Evolutionary conservation across 2,329 filamentous ascomycete genomes (phyloP), one percentile per base, ranked within the genome.

Genomic region (Septoria linicola): DNA sequence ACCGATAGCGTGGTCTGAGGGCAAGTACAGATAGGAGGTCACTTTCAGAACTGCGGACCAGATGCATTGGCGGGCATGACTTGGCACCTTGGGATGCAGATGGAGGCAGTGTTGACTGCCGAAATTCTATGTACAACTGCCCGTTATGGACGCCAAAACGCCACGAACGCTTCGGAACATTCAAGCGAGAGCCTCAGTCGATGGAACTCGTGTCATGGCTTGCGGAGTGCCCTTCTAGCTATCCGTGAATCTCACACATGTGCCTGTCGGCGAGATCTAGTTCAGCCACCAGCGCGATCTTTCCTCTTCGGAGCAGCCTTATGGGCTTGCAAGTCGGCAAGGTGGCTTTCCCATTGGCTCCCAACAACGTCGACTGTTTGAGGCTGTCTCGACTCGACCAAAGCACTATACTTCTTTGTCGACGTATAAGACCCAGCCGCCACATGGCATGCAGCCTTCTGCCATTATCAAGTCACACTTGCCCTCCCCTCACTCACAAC

Each of bases 211-310:
- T 48, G 36, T 21, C 34, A 41, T 39, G 44, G 44, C 44, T 48
- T 32, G 25, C 44, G 44, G 44, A 48, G 44, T 20, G 44, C 17
- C 44, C 44, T 39, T 40, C 17, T 48, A 35, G 37, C 37, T 41
- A n/a, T 11, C 14, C 19, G 37, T 19, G 20, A 17, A 17, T 30
- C 36, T 30, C 14, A 47, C 32, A 17, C 23, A 32, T 48, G 35
- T 35, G 13, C 36, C 44, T 17, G 14, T 20, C 21, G 16, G 35
- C 44, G 35, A 30, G 25, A 21, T 48, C 44, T 48, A 17, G 25
- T 19, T 31, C 44, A 25, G 14, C 32, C 43, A 36, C 16, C 43
- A 14, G n/a, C 25, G 20, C 36, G 21, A 16, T 30, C 14, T 40
- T 48, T n/a, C 35, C 16, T 21, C 6, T 32, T 34, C 36, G 14